Evolutionary conservation across 768 basidiomycete species (phyloP).

Genomic region (Mrakia hoshinonis): DNA sequence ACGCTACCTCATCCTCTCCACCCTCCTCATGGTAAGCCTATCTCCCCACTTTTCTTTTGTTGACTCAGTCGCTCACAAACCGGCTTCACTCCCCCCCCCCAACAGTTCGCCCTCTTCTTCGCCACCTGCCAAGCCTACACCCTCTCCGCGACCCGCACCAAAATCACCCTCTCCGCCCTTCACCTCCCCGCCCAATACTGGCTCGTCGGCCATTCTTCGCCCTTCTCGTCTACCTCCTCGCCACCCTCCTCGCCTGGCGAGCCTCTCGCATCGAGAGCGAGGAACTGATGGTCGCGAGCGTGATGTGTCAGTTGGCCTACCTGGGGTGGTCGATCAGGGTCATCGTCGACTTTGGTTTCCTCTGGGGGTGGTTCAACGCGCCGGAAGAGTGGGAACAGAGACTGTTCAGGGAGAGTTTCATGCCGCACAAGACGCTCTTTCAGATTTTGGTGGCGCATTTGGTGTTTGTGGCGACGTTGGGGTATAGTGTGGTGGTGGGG

Average conservation of each 20-base stretch:
- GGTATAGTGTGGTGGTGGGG: not conserved
- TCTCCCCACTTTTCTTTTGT: not conserved
- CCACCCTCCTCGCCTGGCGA: not conserved
- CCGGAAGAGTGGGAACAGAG: not conserved
- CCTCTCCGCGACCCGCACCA: not conserved
- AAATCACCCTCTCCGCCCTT: not conserved
- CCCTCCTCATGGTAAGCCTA: not conserved
- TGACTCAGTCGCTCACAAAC: not conserved
- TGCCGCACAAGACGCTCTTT: conserved; percentile 6
- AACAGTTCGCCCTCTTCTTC: not conserved
- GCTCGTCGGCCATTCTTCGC: not conserved
- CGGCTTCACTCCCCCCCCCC: not conserved
- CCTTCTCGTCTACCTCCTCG: not conserved
- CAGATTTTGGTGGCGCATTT: not conserved
- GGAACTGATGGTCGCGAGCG: not conserved
- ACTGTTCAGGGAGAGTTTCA: conserved; percentile 1
- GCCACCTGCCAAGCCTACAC: not conserved
- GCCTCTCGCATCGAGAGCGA: not conserved
- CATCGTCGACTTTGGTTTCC: not conserved
- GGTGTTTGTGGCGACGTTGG: not conserved
- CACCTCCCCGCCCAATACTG: not conserved
- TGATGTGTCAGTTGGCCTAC: not conserved
- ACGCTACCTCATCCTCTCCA: not conserved
- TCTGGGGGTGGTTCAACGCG: not conserved
- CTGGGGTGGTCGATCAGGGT: not conserved